phyloP scores from a whole-genome alignment of 192 early-diverging fungal genomes.

The Coemansia sp. region DNA sequence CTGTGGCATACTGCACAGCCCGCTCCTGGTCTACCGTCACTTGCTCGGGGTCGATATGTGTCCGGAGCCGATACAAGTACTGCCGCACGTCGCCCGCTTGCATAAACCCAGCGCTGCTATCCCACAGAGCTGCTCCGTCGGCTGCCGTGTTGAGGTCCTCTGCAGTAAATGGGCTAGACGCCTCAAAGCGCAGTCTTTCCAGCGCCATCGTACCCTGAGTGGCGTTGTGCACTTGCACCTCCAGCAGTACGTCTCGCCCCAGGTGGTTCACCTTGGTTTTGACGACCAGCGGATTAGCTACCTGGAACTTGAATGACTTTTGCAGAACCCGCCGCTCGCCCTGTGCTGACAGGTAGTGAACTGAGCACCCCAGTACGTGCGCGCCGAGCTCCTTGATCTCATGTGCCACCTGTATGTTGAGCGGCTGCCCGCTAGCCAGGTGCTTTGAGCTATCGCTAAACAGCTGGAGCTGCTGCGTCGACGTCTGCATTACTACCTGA shows the following conservation, averaged over 20 bases:
- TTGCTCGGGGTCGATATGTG: constrained; percentile 57
- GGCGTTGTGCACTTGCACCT: constrained; percentile 93
- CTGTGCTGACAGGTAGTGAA: constrained; percentile 73
- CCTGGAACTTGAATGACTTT: constrained; percentile 96
- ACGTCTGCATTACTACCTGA: constrained; percentile 84
- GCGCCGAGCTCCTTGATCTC: constrained; percentile 95
- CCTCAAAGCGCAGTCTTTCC: constrained; percentile 85
- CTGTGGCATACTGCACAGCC: constrained; percentile 63
- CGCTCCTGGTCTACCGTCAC: constrained; percentile 30
- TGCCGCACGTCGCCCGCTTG: constrained; percentile 82
- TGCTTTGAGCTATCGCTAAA: constrained; percentile 40
- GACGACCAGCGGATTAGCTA: constrained; percentile 90
- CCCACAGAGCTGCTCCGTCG: constrained; percentile 29
- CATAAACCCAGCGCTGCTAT: constrained; percentile 25
- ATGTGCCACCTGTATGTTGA: constrained; percentile 79
- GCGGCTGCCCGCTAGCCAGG: constrained; percentile 67
- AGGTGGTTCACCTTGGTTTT: constrained; percentile 94
- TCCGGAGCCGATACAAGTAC: constrained; percentile 83
- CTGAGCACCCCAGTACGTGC: constrained; percentile 86
- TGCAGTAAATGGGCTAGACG: constrained; percentile 67
- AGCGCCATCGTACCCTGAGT: constrained; percentile 75
- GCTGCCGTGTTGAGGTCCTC: constrained; percentile 33
- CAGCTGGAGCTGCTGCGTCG: constrained; percentile 74
- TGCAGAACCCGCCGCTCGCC: constrained; percentile 71
- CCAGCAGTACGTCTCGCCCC: constrained; percentile 66